Conservation (phyloP, 768 basidiomycete species). For the Tremella mesenterica region DNA sequence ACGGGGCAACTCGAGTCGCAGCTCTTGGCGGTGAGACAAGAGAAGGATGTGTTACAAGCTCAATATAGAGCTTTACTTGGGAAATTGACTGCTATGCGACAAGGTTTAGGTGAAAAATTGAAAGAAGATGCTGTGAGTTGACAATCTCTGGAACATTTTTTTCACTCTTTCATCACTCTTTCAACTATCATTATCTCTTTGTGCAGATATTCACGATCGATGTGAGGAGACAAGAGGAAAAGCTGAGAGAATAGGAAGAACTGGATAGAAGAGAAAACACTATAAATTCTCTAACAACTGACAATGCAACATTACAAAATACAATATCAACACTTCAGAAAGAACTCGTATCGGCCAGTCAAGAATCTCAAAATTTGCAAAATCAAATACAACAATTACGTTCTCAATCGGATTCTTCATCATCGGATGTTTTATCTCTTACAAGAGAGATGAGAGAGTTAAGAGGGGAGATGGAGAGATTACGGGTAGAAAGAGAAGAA, state of each 20-base stretch:
- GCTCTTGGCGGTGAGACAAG: slow-evolving; percentile 64
- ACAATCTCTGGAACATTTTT: neutral
- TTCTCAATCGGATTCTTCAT: slow-evolving; percentile 38
- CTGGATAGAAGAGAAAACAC: slow-evolving; percentile 84
- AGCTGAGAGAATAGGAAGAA: slow-evolving; percentile 67
- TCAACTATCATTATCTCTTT: neutral
- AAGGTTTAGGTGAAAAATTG: slow-evolving; percentile 83
- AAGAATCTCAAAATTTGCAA: slow-evolving; percentile 63
- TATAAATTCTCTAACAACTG: slow-evolving; percentile 65
- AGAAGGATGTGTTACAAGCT: slow-evolving; percentile 75
- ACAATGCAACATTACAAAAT: slow-evolving; percentile 62
- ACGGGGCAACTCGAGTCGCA: slow-evolving; percentile 57
- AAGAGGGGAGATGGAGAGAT: slow-evolving; percentile 76
- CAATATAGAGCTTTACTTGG: slow-evolving; percentile 78
- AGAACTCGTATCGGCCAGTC: slow-evolving; percentile 67
- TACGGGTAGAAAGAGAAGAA: slow-evolving; percentile 70
- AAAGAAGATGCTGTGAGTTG: slow-evolving; percentile 85
- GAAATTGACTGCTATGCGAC: slow-evolving; percentile 87
- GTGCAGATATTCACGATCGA: neutral
- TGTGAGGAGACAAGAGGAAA: neutral
- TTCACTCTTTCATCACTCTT: neutral
- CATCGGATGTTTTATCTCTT: slow-evolving; percentile 35
- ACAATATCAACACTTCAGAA: slow-evolving; percentile 71
- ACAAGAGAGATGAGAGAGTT: slow-evolving; percentile 66
- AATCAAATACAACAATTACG: slow-evolving; percentile 53